Conservation (phyloP, 768 basidiomycete genomes). For the Kondoa subrosea region DNA sequence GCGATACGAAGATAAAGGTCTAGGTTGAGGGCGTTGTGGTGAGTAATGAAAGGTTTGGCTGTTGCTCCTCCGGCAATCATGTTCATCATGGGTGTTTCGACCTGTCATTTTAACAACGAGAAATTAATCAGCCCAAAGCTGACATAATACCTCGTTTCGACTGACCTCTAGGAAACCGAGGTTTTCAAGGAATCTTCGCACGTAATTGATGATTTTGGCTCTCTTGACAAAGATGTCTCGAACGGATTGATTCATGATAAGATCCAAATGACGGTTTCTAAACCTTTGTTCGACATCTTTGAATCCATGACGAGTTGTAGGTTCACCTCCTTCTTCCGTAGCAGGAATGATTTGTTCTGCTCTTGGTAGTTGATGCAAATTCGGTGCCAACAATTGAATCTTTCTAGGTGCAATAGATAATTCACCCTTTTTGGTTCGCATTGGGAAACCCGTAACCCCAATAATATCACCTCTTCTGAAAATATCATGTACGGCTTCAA, state of each 20-base stretch:
- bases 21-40: slow-evolving; percentile 94
- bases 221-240: slow-evolving; percentile 81
- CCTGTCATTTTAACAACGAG: slow-evolving; percentile 28
- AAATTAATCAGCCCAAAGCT: neutral
- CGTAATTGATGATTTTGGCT: slow-evolving; percentile 75
- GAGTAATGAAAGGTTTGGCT: slow-evolving; percentile 95
- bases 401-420: slow-evolving; percentile 67
- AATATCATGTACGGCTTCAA: slow-evolving; percentile 55
- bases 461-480: slow-evolving; percentile 95
- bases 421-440: slow-evolving; percentile 88
- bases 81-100: slow-evolving; percentile 96
- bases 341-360: slow-evolving; percentile 28
- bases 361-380: slow-evolving; percentile 87
- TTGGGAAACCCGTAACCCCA: slow-evolving; percentile 72
- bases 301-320: slow-evolving; percentile 58
- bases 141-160: slow-evolving; percentile 19
- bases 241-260: slow-evolving; percentile 80
- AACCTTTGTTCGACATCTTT: slow-evolving; percentile 96
- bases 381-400: slow-evolving; percentile 80
- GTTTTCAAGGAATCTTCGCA: slow-evolving; percentile 72
- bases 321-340: slow-evolving; percentile 1
- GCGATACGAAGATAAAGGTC: slow-evolving; percentile 94
- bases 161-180: slow-evolving; percentile 74
- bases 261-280: slow-evolving; percentile 95
- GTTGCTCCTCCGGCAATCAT: slow-evolving; percentile 93